These are phyloP conservation scores for Hypericum androsaemum DNA, from an alignment of 345 rosid genomes.

Conservation along the genomic window DNA sequence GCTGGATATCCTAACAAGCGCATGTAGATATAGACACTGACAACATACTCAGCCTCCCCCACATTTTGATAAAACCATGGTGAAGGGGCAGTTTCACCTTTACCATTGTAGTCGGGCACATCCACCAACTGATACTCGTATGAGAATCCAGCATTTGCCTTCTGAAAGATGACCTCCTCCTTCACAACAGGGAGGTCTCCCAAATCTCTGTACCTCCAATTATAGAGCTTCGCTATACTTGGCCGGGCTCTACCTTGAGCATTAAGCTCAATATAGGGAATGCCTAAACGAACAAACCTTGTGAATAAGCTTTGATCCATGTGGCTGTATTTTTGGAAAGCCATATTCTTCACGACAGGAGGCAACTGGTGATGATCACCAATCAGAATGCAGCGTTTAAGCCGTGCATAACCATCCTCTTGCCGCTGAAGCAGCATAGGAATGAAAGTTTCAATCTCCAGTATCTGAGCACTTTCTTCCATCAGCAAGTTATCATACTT, in stretches of 20 bases:
- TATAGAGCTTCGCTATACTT: constrained; percentile 82
- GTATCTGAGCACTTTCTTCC: constrained; percentile 99
- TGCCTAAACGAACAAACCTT: constrained; percentile 93
- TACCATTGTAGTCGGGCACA: constrained; percentile 83
- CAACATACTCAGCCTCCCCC: constrained; percentile 94
- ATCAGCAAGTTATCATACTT: constrained; percentile 93
- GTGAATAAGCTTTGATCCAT: constrained; percentile 99
- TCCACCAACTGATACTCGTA: constrained; percentile 87
- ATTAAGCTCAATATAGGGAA: constrained; percentile 97
- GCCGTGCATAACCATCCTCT: constrained; percentile 96
- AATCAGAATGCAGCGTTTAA: constrained; percentile 91
- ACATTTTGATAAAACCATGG: constrained; percentile 99
- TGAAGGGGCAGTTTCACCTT: constrained; percentile 91
- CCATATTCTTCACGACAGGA: constrained; percentile 99
- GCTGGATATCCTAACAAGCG: constrained; percentile 93
- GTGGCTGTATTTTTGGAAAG: constrained; percentile 98
- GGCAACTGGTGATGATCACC: constrained; percentile 99
- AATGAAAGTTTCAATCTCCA: constrained; percentile 98
- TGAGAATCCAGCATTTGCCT: constrained; percentile 89
- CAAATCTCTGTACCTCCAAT: constrained; percentile 95
- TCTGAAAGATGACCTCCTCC: constrained; percentile 54
- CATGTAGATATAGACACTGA: constrained; percentile 96
- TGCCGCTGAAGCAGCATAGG: constrained; percentile 99
- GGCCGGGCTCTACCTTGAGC: constrained; percentile 99
- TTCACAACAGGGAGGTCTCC: constrained; percentile 86